phyloP scores from a whole-genome alignment of 2,329 filamentous ascomycete genomes.

The Domatiomyces globalis region DNA sequence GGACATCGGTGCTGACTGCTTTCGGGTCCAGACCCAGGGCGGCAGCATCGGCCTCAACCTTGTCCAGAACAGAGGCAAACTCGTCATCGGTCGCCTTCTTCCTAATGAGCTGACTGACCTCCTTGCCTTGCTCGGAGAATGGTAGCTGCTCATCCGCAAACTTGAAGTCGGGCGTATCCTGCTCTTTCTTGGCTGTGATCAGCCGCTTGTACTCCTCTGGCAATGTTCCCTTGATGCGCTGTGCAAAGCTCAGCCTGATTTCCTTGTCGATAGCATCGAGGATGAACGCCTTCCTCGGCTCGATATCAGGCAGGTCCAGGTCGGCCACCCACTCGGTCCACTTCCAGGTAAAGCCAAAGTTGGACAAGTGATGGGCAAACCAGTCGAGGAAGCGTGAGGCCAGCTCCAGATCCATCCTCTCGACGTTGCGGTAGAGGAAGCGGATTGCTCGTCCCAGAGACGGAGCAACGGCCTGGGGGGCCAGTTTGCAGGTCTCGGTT shows the following conservation, averaged over 20 bases:
- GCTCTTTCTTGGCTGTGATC: slow-evolving; percentile 77
- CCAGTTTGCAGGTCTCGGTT: slow-evolving; percentile 90
- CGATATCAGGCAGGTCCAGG: slow-evolving; percentile 57
- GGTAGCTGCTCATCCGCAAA: slow-evolving; percentile 62
- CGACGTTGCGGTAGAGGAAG: slow-evolving; percentile 70
- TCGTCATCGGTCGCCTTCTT: slow-evolving; percentile 77
- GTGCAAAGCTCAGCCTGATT: slow-evolving; percentile 88
- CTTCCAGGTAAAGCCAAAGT: slow-evolving; percentile 99
- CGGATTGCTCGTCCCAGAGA: slow-evolving; percentile 86
- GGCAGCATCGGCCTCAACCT: slow-evolving; percentile 68
- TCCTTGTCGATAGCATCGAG: slow-evolving; percentile 86
- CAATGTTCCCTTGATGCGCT: slow-evolving; percentile 86
- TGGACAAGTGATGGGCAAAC: slow-evolving; percentile 95
- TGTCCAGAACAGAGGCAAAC: slow-evolving; percentile 65
- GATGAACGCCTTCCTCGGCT: slow-evolving; percentile 90
- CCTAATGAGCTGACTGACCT: slow-evolving; percentile 63
- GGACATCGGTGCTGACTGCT: slow-evolving; percentile 64
- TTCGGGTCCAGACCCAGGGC: slow-evolving; percentile 56
- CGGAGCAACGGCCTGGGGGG: slow-evolving; percentile 88
- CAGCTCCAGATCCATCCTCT: slow-evolving; percentile 75
- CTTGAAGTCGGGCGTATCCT: slow-evolving; percentile 93
- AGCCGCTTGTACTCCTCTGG: slow-evolving; percentile 68
- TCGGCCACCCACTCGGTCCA: slow-evolving; percentile 96
- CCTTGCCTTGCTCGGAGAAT: slow-evolving; percentile 70
- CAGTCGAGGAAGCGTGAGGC: slow-evolving; percentile 83